Evolutionary conservation across 108 stramenopile species (phyloP).

Genomic region (Cafeteria roenbergensis): DNA sequence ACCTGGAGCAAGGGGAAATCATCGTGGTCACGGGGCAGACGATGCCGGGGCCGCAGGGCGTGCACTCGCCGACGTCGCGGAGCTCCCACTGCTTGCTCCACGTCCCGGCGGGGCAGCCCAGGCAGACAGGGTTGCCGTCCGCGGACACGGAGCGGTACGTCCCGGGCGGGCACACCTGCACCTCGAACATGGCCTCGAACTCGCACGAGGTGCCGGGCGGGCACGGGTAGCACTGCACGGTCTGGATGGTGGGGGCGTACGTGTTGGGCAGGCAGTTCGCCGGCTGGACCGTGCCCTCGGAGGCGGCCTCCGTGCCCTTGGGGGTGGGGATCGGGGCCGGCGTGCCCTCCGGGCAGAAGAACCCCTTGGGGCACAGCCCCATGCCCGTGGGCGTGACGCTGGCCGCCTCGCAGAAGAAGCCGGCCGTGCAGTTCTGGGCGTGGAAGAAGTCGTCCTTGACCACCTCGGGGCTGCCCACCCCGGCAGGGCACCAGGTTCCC

Average conservation of each 20-base stretch:
- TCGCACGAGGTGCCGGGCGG: constrained; percentile 57
- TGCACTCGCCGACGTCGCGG: constrained; percentile 62
- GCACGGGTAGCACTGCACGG: constrained; percentile 55
- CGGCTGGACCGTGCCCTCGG: constrained; percentile 54
- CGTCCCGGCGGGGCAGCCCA: constrained; percentile 49
- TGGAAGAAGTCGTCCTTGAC: constrained; percentile 27
- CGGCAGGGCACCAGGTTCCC: constrained; percentile 48
- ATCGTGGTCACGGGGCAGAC: constrained; percentile 48
- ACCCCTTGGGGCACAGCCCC: constrained; percentile 49
- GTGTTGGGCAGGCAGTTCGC: constrained; percentile 53
- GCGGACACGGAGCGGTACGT: constrained; percentile 32
- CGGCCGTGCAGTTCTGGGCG: constrained; percentile 47
- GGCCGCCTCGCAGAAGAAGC: constrained; percentile 50
- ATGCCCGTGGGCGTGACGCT: constrained; percentile 30
- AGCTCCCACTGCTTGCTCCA: constrained; percentile 77
- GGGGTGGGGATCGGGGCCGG: constrained; percentile 60
- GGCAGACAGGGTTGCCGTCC: constrained; percentile 18
- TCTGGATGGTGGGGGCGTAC: constrained; percentile 60
- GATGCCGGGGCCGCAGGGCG: constrained; percentile 53
- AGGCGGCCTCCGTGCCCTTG: constrained; percentile 51
- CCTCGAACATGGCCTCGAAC: constrained; percentile 37
- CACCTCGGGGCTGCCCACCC: constrained; percentile 33
- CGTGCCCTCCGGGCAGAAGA: constrained; percentile 54
- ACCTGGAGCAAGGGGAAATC: constrained; percentile 60
- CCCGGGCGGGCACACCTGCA: constrained; percentile 43